Conservation (phyloP, 129 eudicot species). For the Heracleum sosnowskyi region DNA sequence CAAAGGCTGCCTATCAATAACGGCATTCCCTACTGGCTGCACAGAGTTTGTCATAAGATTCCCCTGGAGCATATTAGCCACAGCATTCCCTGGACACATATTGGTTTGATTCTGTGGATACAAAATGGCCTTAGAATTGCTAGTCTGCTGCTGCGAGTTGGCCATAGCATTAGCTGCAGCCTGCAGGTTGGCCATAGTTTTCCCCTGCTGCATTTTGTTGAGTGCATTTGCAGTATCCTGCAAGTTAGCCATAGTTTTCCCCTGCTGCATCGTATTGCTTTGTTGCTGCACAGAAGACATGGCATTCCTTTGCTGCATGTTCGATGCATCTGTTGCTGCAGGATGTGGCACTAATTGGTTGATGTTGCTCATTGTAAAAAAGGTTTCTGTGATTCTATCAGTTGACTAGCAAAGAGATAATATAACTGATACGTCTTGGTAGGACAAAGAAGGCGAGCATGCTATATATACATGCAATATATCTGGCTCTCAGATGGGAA, state of each 20-base stretch:
- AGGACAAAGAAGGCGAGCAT: neutral
- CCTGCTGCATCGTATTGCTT: neutral
- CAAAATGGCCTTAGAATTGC: neutral
- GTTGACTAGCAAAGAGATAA: neutral
- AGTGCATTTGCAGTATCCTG: neutral
- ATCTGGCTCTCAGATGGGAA: constrained; percentile 20
- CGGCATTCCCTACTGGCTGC: constrained; percentile 1
- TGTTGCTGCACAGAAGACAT: neutral
- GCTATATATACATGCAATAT: neutral
- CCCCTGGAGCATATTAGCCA: neutral
- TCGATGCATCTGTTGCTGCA: neutral
- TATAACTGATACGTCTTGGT: neutral
- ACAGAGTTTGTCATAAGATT: neutral
- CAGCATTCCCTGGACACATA: neutral
- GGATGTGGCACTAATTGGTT: neutral
- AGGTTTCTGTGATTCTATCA: neutral
- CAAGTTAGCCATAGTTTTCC: neutral
- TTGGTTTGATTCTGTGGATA: neutral
- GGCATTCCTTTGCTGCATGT: neutral
- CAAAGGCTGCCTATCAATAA: neutral
- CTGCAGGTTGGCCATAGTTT: neutral
- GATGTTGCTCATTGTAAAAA: constrained; percentile 1
- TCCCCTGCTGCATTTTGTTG: too few species aligned
- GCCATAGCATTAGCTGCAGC: constrained; percentile 2
- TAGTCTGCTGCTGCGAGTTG: neutral